Percentiles rank a stretch among this genome's conserved stretches.
These are phyloP conservation scores for Mucor saturninus DNA, from an alignment of 371 early-diverging fungal genomes.

Conservation along the genomic window DNA sequence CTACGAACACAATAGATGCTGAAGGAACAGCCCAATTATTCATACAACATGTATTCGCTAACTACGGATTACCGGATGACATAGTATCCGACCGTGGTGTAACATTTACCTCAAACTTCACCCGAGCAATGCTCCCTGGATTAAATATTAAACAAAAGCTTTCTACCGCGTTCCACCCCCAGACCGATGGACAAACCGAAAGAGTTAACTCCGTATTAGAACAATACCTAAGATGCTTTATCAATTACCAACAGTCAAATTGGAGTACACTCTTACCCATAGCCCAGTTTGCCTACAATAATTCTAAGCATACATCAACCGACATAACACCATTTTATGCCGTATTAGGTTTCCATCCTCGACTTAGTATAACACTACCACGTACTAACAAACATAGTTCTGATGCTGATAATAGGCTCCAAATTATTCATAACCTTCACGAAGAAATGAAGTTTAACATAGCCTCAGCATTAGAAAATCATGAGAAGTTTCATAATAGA, in stretches of 20 bases:
- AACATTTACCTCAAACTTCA: slow-evolving; percentile 46
- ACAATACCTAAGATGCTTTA: slow-evolving; percentile 47
- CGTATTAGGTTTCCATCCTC: slow-evolving; percentile 37
- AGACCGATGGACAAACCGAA: slow-evolving; percentile 29
- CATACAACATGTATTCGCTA: slow-evolving; percentile 32
- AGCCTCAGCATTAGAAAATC: slow-evolving; percentile 3
- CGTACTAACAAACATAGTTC: slow-evolving; percentile 9
- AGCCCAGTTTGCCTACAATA: slow-evolving; percentile 61
- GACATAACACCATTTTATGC: slow-evolving; percentile 33
- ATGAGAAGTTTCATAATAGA: slow-evolving; percentile 15
- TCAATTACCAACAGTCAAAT: slow-evolving; percentile 46
- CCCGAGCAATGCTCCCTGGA: slow-evolving; percentile 19
- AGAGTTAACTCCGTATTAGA: slow-evolving; percentile 52
- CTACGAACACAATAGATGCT: slow-evolving; percentile 28
- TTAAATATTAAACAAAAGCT: slow-evolving; percentile 35
- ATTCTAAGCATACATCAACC: slow-evolving; percentile 34
- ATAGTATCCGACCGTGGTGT: slow-evolving; percentile 53
- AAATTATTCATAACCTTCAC: neutral
- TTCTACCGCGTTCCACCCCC: slow-evolving; percentile 47
- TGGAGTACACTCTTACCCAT: slow-evolving; percentile 52
- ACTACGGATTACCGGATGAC: slow-evolving; percentile 46
- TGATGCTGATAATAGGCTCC: neutral
- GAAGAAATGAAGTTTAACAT: slow-evolving; percentile 16
- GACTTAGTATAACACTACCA: slow-evolving; percentile 15
- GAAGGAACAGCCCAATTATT: slow-evolving; percentile 35